Conservation (phyloP, 2,329 filamentous ascomycete species). For the Pochonia chlamydosporia region DNA sequence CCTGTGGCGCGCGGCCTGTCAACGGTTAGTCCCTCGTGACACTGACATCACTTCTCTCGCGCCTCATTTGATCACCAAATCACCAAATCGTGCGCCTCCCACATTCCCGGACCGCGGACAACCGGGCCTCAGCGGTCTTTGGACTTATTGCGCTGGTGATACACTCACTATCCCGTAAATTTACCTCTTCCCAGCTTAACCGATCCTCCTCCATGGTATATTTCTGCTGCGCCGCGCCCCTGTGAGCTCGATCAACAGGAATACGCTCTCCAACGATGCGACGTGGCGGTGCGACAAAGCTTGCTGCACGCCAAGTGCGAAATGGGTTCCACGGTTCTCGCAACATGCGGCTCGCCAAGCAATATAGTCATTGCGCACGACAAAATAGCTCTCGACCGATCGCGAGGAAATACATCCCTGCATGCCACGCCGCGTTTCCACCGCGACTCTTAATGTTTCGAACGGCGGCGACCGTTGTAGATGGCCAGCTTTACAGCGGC, state of each 20-base stretch:
- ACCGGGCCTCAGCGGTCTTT: no score
- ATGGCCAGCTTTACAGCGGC: slow-evolving; percentile 24
- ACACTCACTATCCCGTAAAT: no score
- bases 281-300: slow-evolving; percentile 9
- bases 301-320: slow-evolving; percentile 13
- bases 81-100: no score
- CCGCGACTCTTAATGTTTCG: slow-evolving; percentile 9
- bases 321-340: slow-evolving; percentile 7
- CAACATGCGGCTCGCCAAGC: slow-evolving; percentile 2
- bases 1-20: not conserved
- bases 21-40: not conserved
- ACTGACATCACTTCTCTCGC: no score
- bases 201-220: not conserved
- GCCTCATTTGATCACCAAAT: no score
- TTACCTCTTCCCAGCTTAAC: not conserved
- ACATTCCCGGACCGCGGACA: no score
- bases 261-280: slow-evolving; percentile 11
- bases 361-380: slow-evolving; percentile 1
- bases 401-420: not conserved
- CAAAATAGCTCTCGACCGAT: not conserved
- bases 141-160: no score
- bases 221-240: not conserved
- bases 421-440: not conserved
- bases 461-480: slow-evolving; percentile 23
- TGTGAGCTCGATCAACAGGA: not conserved